Evolutionary conservation across 208 protist species (phyloP).

Genomic region (Wallacemonas sp.): DNA sequence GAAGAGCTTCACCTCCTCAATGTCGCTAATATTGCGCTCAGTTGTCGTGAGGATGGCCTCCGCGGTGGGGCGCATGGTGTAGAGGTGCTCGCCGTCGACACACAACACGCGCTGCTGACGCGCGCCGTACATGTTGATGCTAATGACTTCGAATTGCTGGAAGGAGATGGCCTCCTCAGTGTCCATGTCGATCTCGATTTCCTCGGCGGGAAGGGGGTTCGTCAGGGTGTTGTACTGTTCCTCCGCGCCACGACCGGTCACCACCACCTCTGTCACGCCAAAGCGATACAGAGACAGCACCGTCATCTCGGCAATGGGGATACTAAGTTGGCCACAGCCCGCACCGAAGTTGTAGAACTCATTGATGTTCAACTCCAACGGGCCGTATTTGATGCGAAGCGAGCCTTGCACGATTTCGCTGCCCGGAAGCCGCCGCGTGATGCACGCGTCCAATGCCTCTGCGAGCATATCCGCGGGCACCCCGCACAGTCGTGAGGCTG

Average conservation of each 20-base stretch:
- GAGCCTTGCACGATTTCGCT: constrained; percentile 75
- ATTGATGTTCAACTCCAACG: constrained; percentile 84
- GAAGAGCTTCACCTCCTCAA: constrained; percentile 66
- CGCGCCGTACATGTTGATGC: constrained; percentile 74
- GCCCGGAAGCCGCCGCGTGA: constrained; percentile 57
- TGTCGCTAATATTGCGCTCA: constrained; percentile 71
- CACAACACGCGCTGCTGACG: constrained; percentile 78
- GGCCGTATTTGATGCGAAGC: constrained; percentile 80
- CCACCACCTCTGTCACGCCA: constrained; percentile 76
- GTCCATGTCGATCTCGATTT: constrained; percentile 80
- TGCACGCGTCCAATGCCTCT: constrained; percentile 63
- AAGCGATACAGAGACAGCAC: constrained; percentile 82
- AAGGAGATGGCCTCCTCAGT: constrained; percentile 71
- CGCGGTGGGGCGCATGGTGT: constrained; percentile 72
- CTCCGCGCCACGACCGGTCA: constrained; percentile 70
- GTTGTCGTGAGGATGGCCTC: constrained; percentile 46
- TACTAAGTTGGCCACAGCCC: constrained; percentile 70
- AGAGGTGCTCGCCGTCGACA: constrained; percentile 83
- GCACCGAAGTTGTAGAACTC: constrained; percentile 86
- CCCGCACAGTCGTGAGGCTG: constrained; percentile 57
- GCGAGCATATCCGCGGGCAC: constrained; percentile 79
- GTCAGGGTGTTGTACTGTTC: constrained; percentile 18
- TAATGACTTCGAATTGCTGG: constrained; percentile 86
- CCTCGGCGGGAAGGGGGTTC: constrained; percentile 31
- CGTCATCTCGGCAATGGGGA: constrained; percentile 79